These are phyloP conservation scores for Penicillium simplicissimum DNA, from an alignment of 495 filamentous ascomycete genomes.

Conservation along the genomic window DNA sequence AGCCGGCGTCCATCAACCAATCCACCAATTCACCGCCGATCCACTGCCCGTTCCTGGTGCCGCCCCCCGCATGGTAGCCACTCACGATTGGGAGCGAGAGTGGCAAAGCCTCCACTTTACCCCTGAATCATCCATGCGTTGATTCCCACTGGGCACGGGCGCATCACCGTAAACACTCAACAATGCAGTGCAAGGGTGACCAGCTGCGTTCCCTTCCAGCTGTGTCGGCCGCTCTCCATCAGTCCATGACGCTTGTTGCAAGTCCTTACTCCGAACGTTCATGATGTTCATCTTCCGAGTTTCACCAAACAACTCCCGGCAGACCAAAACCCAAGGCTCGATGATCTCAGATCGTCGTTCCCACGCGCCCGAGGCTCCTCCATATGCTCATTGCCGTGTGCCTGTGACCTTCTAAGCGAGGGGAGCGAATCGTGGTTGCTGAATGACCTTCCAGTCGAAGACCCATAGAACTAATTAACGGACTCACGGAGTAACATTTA, in stretches of 20 bases:
- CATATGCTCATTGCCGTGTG: neutral
- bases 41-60: conserved; percentile 31
- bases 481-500: neutral
- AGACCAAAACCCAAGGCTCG: neutral
- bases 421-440: neutral
- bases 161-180: conserved; percentile 1
- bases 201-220: neutral
- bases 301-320: neutral
- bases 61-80: conserved; percentile 5
- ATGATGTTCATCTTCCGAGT: neutral
- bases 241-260: neutral
- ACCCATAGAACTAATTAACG: neutral
- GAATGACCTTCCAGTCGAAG: neutral
- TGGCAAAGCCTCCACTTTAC: conserved; percentile 27
- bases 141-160: conserved; percentile 18
- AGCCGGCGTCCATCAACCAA: conserved; percentile 17
- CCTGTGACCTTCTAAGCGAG: neutral
- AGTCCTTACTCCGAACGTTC: conserved; percentile 20
- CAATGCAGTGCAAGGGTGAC: conserved; percentile 8
- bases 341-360: neutral
- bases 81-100: conserved; percentile 11
- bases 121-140: conserved; percentile 32
- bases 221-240: neutral
- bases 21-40: conserved; percentile 22
- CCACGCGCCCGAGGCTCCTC: neutral